Evolutionary conservation across 306 rosid species (phyloP).

Genomic region (Vigna nakashimae): DNA sequence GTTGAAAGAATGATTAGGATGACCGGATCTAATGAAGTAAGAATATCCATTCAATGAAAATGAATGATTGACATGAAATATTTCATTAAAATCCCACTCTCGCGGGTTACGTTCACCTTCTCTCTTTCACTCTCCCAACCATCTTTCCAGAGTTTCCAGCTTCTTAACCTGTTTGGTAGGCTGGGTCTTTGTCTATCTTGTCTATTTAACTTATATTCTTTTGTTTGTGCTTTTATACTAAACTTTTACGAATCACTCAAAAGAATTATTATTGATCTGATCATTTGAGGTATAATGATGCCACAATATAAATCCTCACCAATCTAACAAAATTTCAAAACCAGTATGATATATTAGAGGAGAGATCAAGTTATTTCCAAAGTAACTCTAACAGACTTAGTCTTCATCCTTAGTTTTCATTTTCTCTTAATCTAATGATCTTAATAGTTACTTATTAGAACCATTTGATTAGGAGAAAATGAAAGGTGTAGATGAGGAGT

Average conservation of each 20-base stretch:
- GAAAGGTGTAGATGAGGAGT: no score
- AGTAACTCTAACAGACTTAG: no score
- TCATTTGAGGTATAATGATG: neutral
- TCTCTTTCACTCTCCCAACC: slow-evolving; percentile 9
- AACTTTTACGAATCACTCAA: neutral
- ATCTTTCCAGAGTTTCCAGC: neutral
- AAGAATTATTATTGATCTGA: neutral
- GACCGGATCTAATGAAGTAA: neutral
- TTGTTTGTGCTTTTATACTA: neutral
- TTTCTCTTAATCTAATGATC: no score
- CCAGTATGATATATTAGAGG: no score
- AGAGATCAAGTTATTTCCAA: no score
- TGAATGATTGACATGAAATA: slow-evolving; percentile 3
- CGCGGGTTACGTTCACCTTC: neutral
- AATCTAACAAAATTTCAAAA: no score
- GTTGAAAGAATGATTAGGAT: neutral
- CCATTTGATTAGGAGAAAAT: no score
- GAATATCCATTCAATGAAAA: neutral
- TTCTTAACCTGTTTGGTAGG: slow-evolving; percentile 10
- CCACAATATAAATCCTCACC: neutral
- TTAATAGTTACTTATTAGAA: no score
- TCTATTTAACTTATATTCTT: neutral
- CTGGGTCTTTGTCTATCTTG: neutral
- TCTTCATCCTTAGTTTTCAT: no score
- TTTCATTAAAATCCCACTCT: slow-evolving; percentile 17